Percentiles rank a stretch among this genome's conserved stretches.
These are phyloP conservation scores for Cinnamomum micranthum DNA, from an alignment of 164 flowering plant genomes.

Conservation along the genomic window DNA sequence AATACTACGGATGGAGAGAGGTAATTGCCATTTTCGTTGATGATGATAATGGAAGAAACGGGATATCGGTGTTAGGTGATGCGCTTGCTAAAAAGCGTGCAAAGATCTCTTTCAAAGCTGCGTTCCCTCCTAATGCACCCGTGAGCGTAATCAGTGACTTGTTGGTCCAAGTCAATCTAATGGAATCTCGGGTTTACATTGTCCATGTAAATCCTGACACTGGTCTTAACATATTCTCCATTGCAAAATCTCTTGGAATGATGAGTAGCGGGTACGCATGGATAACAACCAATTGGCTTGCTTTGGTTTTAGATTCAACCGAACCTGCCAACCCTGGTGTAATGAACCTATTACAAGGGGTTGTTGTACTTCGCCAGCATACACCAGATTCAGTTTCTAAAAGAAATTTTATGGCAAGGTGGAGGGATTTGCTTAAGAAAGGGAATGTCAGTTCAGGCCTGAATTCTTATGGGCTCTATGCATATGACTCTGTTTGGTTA, in stretches of 20 bases:
- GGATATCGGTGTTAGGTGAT: constrained; percentile 71
- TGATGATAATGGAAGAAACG: constrained; percentile 83
- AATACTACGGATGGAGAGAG: constrained; percentile 69
- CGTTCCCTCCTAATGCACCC: constrained; percentile 51
- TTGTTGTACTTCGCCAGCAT: constrained; percentile 72
- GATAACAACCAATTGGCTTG: constrained; percentile 96
- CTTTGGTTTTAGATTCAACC: constrained; percentile 59
- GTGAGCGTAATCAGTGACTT: constrained; percentile 38
- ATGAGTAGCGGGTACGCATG: constrained; percentile 73
- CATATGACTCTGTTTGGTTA: constrained; percentile 91
- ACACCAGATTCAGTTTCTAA: constrained; percentile 60
- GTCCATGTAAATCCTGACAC: constrained; percentile 84
- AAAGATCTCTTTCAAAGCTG: constrained; percentile 73
- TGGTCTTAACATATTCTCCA: constrained; percentile 53
- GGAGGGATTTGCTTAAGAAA: constrained; percentile 36
- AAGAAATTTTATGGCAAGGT: constrained; percentile 41
- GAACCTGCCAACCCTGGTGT: constrained; percentile 29
- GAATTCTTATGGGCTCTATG: constrained; percentile 69
- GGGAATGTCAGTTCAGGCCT: constrained; percentile 28
- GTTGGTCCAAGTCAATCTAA: constrained; percentile 48
- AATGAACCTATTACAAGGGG: constrained; percentile 70
- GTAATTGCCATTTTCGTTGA: constrained; percentile 84
- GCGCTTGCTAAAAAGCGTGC: constrained; percentile 66
- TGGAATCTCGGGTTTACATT: constrained; percentile 86
- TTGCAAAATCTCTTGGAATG: constrained; percentile 68